phyloP scores from a whole-genome alignment of 2,329 filamentous ascomycete genomes.

The Nothophaeocryptopus gaeumannii region DNA sequence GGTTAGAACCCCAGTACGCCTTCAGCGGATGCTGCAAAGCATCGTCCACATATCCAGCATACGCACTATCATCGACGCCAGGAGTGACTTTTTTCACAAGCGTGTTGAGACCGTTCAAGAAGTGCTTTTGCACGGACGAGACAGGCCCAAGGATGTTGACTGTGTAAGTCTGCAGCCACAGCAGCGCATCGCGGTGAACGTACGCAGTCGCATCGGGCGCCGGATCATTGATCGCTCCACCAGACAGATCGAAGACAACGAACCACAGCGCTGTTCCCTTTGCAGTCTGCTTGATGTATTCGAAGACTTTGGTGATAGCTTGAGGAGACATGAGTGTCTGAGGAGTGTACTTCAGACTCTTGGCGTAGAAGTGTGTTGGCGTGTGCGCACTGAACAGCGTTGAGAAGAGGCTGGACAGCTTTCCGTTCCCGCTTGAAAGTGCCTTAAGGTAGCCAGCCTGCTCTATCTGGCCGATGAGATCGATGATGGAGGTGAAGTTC shows the following conservation, averaged over 20 bases:
- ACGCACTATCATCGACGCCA: conserved; percentile 15
- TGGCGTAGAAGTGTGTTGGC: conserved; percentile 21
- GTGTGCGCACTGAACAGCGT: conserved; percentile 12
- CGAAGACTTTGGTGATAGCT: conserved; percentile 10
- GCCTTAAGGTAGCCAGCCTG: conserved; percentile 1
- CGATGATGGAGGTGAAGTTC: conserved; percentile 15
- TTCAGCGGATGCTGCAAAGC: conserved; percentile 31
- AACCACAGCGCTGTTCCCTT: conserved; percentile 16
- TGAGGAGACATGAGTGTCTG: conserved; percentile 3
- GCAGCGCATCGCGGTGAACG: conserved; percentile 18
- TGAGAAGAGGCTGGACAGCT: conserved; percentile 11
- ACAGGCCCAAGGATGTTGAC: conserved; percentile 12
- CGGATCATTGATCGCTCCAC: conserved; percentile 16
- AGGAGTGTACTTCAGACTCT: conserved; percentile 13
- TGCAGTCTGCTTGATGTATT: conserved; percentile 14
- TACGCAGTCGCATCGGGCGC: conserved; percentile 14
- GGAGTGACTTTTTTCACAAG: conserved; percentile 3
- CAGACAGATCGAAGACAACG: conserved; percentile 18
- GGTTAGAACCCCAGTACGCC: conserved; percentile 30
- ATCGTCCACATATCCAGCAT: conserved; percentile 25
- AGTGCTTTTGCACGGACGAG: conserved; percentile 2
- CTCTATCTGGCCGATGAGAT: conserved; percentile 11
- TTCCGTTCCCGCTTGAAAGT: background rate
- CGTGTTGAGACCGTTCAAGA: conserved; percentile 9
- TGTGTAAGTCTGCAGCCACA: conserved; percentile 17